These are phyloP conservation scores for Vitis hybrid DNA, from an alignment of 177 flowering plant species.

Conservation along the genomic window DNA sequence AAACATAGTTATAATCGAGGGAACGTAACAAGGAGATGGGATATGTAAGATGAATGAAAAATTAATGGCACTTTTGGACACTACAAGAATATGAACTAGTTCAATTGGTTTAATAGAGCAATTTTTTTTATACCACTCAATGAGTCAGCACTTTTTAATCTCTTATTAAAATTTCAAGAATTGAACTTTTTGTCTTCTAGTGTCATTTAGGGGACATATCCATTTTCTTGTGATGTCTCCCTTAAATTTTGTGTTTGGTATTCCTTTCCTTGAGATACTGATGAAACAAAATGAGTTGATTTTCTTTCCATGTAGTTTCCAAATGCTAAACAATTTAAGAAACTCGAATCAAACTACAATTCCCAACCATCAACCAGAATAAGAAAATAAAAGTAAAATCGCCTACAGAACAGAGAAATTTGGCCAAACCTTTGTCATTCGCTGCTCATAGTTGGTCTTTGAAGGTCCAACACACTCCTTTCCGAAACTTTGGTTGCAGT, in stretches of 20 bases:
- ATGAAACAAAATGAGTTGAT: too few relatives aligned
- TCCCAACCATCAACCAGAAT: neutral
- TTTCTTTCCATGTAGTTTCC: too few relatives aligned
- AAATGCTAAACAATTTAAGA: too few relatives aligned
- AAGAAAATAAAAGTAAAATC: neutral
- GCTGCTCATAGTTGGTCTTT: constrained; percentile 73
- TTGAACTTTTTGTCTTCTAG: too few relatives aligned
- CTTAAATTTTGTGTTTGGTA: too few relatives aligned
- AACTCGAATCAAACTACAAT: neutral
- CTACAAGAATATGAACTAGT: neutral
- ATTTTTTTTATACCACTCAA: too few relatives aligned
- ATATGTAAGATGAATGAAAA: neutral
- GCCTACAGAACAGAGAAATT: neutral
- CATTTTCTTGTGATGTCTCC: too few relatives aligned
- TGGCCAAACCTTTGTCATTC: constrained; percentile 73
- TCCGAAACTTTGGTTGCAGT: constrained; percentile 92
- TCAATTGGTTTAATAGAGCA: neutral
- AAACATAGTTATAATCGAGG: neutral
- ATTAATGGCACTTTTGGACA: neutral
- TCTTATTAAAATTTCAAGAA: too few relatives aligned
- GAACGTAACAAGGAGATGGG: too few relatives aligned
- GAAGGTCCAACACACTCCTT: constrained; percentile 90
- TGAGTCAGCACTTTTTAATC: too few relatives aligned
- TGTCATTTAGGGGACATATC: too few relatives aligned
- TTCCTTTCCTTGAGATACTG: too few relatives aligned